A percentile compares a stretch with the other conserved stretches of the same genome.
These are phyloP conservation scores for Cercospora nicotianae DNA, from an alignment of 2,329 filamentous ascomycete genomes.

Conservation along the genomic window DNA sequence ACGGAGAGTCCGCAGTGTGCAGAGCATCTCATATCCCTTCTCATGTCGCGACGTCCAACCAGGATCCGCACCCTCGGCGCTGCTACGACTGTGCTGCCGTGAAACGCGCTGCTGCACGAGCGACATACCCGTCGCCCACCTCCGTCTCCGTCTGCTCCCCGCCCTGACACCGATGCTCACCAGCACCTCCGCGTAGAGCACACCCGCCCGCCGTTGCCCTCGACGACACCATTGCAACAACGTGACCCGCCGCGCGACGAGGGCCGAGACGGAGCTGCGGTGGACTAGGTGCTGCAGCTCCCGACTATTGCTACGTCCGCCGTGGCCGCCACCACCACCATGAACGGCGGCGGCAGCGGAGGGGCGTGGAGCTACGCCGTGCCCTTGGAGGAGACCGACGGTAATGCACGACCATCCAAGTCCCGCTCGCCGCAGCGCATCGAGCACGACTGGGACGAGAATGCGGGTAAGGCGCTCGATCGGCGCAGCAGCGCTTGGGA, in stretches of 20 bases:
- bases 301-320: not conserved
- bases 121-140: not conserved
- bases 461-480: conserved; percentile 17
- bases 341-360: conserved; percentile 15
- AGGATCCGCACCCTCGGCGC: not conserved
- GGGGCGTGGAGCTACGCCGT: conserved; percentile 30
- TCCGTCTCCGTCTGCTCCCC: not conserved
- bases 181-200: not conserved
- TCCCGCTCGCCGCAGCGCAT: conserved; percentile 9
- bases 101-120: not conserved
- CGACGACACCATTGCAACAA: not conserved
- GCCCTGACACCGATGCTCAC: not conserved
- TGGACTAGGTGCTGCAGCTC: not conserved
- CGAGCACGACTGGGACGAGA: conserved; percentile 14
- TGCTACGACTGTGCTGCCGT: not conserved
- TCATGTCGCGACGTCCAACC: not conserved
- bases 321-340: conserved; percentile 8
- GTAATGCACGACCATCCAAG: conserved; percentile 21
- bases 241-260: not conserved
- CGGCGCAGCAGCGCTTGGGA: conserved; percentile 26
- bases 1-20: not conserved
- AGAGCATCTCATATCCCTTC: not conserved
- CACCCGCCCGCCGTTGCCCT: not conserved
- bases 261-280: not conserved
- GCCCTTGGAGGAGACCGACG: conserved; percentile 28